phyloP scores from a whole-genome alignment of 2,329 filamentous ascomycete genomes.

The Colletotrichum shisoi region DNA sequence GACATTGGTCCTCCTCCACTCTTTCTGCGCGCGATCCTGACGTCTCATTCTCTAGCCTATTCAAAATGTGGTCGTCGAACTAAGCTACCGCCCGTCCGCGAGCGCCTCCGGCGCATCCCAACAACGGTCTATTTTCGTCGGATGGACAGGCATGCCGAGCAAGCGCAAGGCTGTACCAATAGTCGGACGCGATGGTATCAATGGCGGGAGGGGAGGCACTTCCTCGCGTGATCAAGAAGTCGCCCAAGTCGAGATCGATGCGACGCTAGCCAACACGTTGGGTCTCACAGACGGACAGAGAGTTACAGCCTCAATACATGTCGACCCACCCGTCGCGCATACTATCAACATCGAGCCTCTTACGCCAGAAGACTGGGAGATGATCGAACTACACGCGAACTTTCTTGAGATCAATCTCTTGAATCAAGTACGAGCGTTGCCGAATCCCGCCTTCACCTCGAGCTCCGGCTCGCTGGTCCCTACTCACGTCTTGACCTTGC shows the following conservation, averaged over 20 bases:
- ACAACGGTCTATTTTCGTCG: conserved; percentile 80
- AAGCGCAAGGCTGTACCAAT: conserved; percentile 80
- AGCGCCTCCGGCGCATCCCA: conserved; percentile 55
- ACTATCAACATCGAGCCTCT: conserved; percentile 97
- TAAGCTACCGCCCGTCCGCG: conserved; percentile 71
- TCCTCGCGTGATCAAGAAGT: conserved; percentile 76
- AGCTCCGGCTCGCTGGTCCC: conserved; percentile 60
- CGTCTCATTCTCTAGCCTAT: conserved; percentile 66
- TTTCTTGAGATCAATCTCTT: conserved; percentile 95
- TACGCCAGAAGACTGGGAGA: conserved; percentile 97
- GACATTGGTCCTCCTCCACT: conserved; percentile 46
- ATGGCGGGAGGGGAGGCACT: conserved; percentile 63
- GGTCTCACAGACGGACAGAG: conserved; percentile 84
- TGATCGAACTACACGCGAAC: conserved; percentile 95
- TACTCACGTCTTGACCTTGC: conserved; percentile 84
- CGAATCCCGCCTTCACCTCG: conserved; percentile 76
- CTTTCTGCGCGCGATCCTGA: neutral
- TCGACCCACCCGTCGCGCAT: conserved; percentile 89
- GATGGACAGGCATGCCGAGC: conserved; percentile 98
- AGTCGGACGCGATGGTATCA: conserved; percentile 76
- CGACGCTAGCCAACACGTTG: conserved; percentile 78
- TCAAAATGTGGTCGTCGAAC: conserved; percentile 95
- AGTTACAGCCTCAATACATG: conserved; percentile 74
- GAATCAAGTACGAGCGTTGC: conserved; percentile 89
- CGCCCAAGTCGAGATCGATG: conserved; percentile 83